These are phyloP conservation scores for Kuraishia capsulata DNA, from an alignment of 805 yeast genomes.

Conservation along the genomic window DNA sequence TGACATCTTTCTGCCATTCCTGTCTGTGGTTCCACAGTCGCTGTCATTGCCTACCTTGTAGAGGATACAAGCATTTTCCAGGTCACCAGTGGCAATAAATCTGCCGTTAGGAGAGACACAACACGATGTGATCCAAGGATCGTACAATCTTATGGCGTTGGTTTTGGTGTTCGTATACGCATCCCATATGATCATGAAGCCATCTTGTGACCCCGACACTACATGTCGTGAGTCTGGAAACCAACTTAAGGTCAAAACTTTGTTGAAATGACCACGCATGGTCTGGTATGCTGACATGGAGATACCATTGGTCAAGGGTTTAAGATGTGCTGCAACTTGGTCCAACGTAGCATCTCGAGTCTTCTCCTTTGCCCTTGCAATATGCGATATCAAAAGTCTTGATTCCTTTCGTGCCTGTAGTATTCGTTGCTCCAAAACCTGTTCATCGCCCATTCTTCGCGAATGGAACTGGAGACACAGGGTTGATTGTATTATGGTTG, in stretches of 20 bases:
- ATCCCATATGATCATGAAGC: slow-evolving; percentile 80
- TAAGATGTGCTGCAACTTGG: background rate
- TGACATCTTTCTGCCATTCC: background rate
- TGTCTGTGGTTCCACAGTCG: slow-evolving; percentile 3
- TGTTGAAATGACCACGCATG: slow-evolving; percentile 61
- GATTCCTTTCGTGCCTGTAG: background rate
- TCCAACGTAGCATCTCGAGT: background rate
- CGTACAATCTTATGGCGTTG: slow-evolving; percentile 62
- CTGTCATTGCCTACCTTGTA: slow-evolving; percentile 36
- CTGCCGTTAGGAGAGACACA: slow-evolving; percentile 60
- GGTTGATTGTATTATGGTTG: too few relatives aligned
- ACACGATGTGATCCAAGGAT: slow-evolving; percentile 73
- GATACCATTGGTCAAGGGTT: background rate
- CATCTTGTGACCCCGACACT: slow-evolving; percentile 79
- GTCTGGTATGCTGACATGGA: slow-evolving; percentile 17
- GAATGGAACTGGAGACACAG: too few relatives aligned
- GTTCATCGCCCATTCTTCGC: too few relatives aligned
- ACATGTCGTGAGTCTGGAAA: slow-evolving; percentile 52
- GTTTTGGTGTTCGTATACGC: slow-evolving; percentile 60
- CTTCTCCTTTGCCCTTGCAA: background rate
- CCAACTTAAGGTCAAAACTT: slow-evolving; percentile 66
- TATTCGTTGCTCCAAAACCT: too few relatives aligned
- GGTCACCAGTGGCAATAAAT: slow-evolving; percentile 72
- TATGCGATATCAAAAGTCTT: background rate
- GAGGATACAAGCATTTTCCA: slow-evolving; percentile 70